Evolutionary conservation across 371 early-diverging fungal genomes (phyloP).

Genomic region (Zopfochytrium polystomum): DNA sequence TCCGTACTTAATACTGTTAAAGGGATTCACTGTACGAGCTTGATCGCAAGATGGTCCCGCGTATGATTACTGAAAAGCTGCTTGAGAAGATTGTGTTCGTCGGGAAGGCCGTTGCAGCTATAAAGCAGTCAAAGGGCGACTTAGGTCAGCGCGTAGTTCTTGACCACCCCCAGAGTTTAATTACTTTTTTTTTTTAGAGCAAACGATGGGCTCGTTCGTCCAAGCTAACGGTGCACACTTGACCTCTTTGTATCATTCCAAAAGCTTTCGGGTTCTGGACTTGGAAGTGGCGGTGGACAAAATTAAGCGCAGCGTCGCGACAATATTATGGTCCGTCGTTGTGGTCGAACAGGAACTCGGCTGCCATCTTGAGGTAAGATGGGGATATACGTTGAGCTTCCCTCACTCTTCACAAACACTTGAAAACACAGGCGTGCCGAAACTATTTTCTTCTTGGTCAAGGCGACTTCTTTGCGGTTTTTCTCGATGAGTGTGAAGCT

Average conservation of each 20-base stretch:
- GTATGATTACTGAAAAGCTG: constrained; percentile 48
- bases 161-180: not conserved
- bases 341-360: constrained; percentile 60
- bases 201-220: too few relatives aligned
- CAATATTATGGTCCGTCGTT: constrained; percentile 67
- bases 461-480: constrained; percentile 64
- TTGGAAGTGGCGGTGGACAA: constrained; percentile 27
- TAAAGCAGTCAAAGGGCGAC: constrained; percentile 30
- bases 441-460: constrained; percentile 65
- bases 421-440: constrained; percentile 49
- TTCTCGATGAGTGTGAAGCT: constrained; percentile 58
- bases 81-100: constrained; percentile 69
- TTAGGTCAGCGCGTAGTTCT: constrained; percentile 1
- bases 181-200: not conserved
- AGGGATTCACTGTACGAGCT: constrained; percentile 58
- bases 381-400: not conserved
- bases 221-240: not conserved
- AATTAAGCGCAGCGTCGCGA: constrained; percentile 60
- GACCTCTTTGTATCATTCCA: not conserved
- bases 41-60: constrained; percentile 50
- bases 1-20: not conserved
- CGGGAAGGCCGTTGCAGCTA: constrained; percentile 69
- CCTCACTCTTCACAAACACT: not conserved
- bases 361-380: constrained; percentile 48
- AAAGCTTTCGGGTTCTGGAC: constrained; percentile 23